Conservation (phyloP, 768 basidiomycete species). For the Neoboletus brunneissimus region DNA sequence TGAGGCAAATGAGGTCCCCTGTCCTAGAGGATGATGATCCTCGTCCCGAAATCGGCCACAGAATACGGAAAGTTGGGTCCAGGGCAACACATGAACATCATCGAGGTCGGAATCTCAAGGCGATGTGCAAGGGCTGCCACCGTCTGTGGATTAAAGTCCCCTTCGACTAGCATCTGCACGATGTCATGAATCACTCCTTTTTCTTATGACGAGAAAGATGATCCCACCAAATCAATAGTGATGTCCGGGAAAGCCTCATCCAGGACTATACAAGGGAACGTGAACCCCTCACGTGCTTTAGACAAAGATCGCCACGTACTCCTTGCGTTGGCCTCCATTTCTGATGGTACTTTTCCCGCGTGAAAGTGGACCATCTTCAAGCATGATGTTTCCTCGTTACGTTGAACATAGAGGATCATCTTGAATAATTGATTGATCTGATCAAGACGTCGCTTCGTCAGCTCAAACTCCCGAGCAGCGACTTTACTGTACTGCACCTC, state of each 20-base stretch:
- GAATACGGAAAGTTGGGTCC: constrained; percentile 41
- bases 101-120: constrained; percentile 47
- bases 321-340: constrained; percentile 70
- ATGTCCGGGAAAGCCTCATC: constrained; percentile 66
- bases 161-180: constrained; percentile 45
- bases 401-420: constrained; percentile 61
- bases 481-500: constrained; percentile 44
- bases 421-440: constrained; percentile 67
- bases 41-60: constrained; percentile 50
- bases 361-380: constrained; percentile 69
- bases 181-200: not conserved
- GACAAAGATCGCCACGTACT: constrained; percentile 34
- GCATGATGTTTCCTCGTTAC: constrained; percentile 68
- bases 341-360: constrained; percentile 58
- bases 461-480: not conserved
- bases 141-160: constrained; percentile 42
- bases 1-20: not conserved
- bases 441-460: not conserved
- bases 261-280: constrained; percentile 35
- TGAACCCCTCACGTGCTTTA: not conserved
- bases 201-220: not conserved
- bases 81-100: constrained; percentile 66
- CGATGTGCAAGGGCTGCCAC: constrained; percentile 50
- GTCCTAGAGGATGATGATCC: constrained; percentile 40
- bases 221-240: constrained; percentile 55